Percentiles rank a stretch among this genome's conserved stretches.
phyloP scores from a whole-genome alignment of 225 moss, liverwort and hornwort species.

The Pseudisothecium myosuroides region DNA sequence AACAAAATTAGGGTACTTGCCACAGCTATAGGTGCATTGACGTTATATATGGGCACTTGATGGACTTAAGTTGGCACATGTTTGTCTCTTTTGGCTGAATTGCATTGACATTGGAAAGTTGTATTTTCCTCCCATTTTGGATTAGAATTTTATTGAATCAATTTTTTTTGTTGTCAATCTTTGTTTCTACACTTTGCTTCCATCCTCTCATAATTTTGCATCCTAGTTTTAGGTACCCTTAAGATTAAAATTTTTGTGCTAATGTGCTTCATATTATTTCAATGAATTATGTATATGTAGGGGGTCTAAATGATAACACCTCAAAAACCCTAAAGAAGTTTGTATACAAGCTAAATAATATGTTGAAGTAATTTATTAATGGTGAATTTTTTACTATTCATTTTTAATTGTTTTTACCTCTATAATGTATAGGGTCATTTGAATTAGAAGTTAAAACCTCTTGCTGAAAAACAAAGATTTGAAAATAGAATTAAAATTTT shows the following conservation, averaged over 20 bases:
- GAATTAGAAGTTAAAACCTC: background rate
- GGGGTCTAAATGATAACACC: background rate
- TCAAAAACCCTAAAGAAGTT: background rate
- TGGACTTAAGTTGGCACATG: too few species aligned
- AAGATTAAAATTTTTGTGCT: background rate
- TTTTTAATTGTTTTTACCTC: background rate
- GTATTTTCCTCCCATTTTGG: too few species aligned
- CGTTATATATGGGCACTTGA: rapidly evolving
- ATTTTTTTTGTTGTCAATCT: too few species aligned
- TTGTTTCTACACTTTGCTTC: background rate
- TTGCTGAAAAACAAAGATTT: background rate
- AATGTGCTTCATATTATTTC: background rate
- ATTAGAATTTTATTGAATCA: background rate
- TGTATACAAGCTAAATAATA: background rate
- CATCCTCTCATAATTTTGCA: background rate
- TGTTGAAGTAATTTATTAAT: background rate
- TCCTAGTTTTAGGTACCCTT: rapidly evolving
- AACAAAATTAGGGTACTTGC: too few species aligned
- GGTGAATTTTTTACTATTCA: background rate
- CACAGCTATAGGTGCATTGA: background rate
- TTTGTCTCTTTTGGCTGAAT: too few species aligned
- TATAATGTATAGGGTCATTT: background rate
- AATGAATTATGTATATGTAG: background rate
- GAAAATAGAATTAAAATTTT: background rate
- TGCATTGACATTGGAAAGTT: too few species aligned